phyloP scores from a whole-genome alignment of 345 rosid genomes.

The Populus euphratica region DNA sequence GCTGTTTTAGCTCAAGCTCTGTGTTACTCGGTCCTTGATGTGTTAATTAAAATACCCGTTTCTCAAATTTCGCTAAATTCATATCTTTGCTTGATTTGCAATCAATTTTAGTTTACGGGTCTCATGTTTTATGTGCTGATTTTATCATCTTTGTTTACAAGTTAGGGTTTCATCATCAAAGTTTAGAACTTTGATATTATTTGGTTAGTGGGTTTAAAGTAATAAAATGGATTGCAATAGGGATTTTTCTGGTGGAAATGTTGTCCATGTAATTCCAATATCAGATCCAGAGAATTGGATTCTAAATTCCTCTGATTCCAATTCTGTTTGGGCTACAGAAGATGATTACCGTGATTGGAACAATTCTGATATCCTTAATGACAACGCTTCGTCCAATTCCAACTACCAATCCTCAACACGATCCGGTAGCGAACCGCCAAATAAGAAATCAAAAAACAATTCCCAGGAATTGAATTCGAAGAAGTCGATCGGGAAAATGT shows the following conservation, averaged over 20 bases:
- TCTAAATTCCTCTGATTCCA: constrained; percentile 49
- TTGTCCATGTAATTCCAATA: constrained; percentile 52
- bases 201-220: background rate
- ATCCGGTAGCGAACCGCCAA: constrained; percentile 51
- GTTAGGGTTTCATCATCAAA: constrained; percentile 10
- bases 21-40: background rate
- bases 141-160: background rate
- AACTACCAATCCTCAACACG: constrained; percentile 42
- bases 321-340: constrained; percentile 79
- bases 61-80: background rate
- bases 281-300: constrained; percentile 56
- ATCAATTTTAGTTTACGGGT: constrained; percentile 4
- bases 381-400: constrained; percentile 43
- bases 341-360: constrained; percentile 79
- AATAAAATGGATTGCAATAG: constrained; percentile 47
- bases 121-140: background rate
- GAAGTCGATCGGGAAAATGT: constrained; percentile 68
- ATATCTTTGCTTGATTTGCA: background rate
- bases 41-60: background rate
- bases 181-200: background rate
- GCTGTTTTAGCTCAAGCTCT: background rate
- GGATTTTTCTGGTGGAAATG: constrained; percentile 49
- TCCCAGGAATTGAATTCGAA: constrained; percentile 50
- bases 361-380: constrained; percentile 31
- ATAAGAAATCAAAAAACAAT: constrained; percentile 50